phyloP scores from a whole-genome alignment of 2,329 filamentous ascomycete species.

The Diatrype stigma region DNA sequence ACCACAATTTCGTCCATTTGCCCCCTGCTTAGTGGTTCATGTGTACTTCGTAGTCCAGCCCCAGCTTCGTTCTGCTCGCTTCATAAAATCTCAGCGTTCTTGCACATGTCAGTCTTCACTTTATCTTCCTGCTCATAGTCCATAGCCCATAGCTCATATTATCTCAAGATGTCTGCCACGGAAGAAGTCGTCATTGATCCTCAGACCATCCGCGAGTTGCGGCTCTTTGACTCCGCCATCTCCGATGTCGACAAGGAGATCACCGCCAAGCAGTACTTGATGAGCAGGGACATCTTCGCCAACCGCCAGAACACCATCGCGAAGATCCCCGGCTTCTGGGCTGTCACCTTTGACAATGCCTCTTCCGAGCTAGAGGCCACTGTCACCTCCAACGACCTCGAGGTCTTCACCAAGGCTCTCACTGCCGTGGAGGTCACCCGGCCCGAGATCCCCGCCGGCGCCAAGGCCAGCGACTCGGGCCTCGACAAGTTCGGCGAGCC shows the following conservation, averaged over 20 bases:
- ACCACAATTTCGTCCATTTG: too few relatives aligned
- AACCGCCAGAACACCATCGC: conserved; percentile 55
- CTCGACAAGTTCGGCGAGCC: conserved; percentile 49
- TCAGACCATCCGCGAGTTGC: conserved; percentile 28
- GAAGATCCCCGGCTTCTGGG: conserved; percentile 64
- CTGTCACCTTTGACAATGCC: conserved; percentile 59
- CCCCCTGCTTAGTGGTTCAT: too few relatives aligned
- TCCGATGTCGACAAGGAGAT: conserved; percentile 29
- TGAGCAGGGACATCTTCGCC: conserved; percentile 40
- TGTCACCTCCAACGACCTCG: conserved; percentile 56
- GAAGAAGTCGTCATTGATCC: conserved; percentile 26
- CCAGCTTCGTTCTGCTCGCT: too few relatives aligned
- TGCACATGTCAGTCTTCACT: too few relatives aligned
- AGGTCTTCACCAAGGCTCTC: conserved; percentile 53
- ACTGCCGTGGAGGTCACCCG: conserved; percentile 48
- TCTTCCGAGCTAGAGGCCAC: conserved; percentile 57
- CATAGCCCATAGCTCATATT: too few relatives aligned
- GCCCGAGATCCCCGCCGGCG: conserved; percentile 33
- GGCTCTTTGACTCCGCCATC: conserved; percentile 26
- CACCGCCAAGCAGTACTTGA: conserved; percentile 28
- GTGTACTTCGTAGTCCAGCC: too few relatives aligned
- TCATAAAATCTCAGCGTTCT: too few relatives aligned
- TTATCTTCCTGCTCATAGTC: too few relatives aligned
- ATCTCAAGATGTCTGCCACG: conserved; percentile 25
- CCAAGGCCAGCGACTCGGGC: conserved; percentile 27